Evolutionary conservation across 306 rosid species (phyloP).

Genomic region (Spatholobus suberectus): DNA sequence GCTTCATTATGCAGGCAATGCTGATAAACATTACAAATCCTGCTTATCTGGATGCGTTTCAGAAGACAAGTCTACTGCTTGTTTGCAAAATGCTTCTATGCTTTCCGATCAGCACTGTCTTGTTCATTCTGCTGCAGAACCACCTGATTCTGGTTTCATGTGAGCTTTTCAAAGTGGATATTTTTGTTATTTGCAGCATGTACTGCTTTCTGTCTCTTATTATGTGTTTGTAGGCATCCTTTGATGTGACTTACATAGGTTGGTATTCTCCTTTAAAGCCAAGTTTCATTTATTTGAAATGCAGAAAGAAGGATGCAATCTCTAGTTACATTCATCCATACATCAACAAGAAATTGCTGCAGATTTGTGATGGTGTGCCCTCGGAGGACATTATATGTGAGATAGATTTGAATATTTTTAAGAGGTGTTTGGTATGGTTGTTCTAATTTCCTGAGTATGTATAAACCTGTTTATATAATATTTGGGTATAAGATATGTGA

Average conservation of each 20-base stretch:
- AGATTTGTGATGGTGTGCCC: conserved; percentile 54
- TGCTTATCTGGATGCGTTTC: conserved; percentile 47
- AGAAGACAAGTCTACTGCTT: conserved; percentile 42
- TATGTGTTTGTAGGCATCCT: conserved; percentile 22
- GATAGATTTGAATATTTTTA: conserved; percentile 43
- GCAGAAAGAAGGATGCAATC: conserved; percentile 63
- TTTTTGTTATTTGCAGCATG: conserved; percentile 31
- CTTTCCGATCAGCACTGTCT: conserved; percentile 52
- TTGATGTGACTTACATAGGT: conserved; percentile 14
- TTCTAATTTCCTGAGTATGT: conserved; percentile 13
- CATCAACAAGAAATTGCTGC: conserved; percentile 54
- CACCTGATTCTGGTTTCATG: conserved; percentile 50
- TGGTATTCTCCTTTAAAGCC: conserved; percentile 30
- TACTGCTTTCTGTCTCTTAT: conserved; percentile 35
- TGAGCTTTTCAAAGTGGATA: conserved; percentile 52
- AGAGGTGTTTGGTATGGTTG: neutral
- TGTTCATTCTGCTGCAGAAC: conserved; percentile 44
- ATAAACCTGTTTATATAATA: conserved; percentile 15
- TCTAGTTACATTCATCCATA: conserved; percentile 69
- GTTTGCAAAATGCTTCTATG: conserved; percentile 47
- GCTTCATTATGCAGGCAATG: conserved; percentile 57
- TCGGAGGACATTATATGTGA: conserved; percentile 48
- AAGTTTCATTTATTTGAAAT: conserved; percentile 27
- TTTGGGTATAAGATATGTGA: neutral
- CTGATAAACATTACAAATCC: conserved; percentile 45